Base-by-base conservation (phyloP, 805 yeast genomes). In the Kurtzmaniella cleridarum region DNA sequence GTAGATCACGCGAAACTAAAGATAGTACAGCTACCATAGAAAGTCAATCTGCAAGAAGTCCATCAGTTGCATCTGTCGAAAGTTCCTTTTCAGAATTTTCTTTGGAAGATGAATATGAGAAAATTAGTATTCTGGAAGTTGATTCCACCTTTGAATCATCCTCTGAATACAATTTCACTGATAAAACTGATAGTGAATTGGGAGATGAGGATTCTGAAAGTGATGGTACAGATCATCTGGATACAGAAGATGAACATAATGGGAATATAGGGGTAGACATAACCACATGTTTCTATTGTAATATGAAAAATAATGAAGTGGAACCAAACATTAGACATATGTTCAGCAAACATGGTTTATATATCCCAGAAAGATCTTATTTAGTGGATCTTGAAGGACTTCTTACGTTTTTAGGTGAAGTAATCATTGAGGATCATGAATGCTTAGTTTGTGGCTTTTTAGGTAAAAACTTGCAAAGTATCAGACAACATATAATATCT, bases 211-310 rank as follows among this genome's bases (percentile, higher is more conserved):
- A 43, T 12, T 42, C 40, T n/a, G 56, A 48, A n/a, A 35, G 43
- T 4, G 53, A 50, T 2, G 59, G 57, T 18, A 58, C 57, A 23
- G 53, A 51, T 30, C 49, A 46, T 14, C 16, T 15, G 33, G 39
- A 39, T 31, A 35, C 38, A 3, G 47, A 47, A 6, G 48, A 43
- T 2, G 45, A 45, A 18, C 59, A 51, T 5, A 59, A 57, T 9
- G 47, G 49, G 2, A 55, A 53, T 12, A 38, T 46, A 3, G 45
- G 46, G 12, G 72, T 72, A 10, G 68, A 76, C 14, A 76, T 82
- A 12, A 53, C 64, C 29, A 68, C 74, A 31, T 80, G 86, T 49
- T 69, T 79, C 33, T 79, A 66, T 47, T 79, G 86, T 60, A 82
- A 80, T 23, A 50, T 62, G 23, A 66, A 74, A 37, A 73, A 77